These are phyloP conservation scores for Paecilomyces sp. DNA, from an alignment of 2,329 filamentous ascomycete species.

Conservation along the genomic window DNA sequence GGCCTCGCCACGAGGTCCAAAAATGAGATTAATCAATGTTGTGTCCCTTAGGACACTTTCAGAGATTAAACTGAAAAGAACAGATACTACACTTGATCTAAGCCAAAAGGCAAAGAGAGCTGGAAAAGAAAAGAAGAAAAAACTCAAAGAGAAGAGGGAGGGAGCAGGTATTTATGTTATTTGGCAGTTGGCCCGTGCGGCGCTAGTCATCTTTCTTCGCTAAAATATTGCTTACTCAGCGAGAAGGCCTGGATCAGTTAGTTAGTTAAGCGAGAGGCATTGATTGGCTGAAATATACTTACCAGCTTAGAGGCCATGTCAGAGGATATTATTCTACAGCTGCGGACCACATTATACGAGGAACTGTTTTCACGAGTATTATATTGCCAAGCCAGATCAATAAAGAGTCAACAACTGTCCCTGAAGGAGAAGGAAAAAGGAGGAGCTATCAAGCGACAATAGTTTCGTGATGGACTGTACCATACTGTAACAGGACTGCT, in stretches of 20 bases:
- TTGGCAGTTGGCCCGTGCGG: conserved; percentile 9
- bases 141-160: conserved; percentile 15
- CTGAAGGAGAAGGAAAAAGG: too few species aligned
- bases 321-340: not conserved
- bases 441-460: too few species aligned
- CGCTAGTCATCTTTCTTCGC: conserved; percentile 3
- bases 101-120: conserved; percentile 55
- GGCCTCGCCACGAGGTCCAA: conserved; percentile 50
- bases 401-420: too few species aligned
- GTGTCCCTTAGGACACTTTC: conserved; percentile 67
- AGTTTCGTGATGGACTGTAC: too few species aligned
- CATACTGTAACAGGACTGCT: too few species aligned
- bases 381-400: too few species aligned
- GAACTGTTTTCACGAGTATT: not conserved
- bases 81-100: conserved; percentile 96
- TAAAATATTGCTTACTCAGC: not conserved
- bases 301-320: not conserved
- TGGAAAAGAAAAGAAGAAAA: conserved; percentile 40
- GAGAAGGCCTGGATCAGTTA: not conserved
- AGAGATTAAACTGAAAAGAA: conserved; percentile 98
- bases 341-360: not conserved
- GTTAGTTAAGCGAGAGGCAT: not conserved
- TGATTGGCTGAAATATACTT: not conserved
- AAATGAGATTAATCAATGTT: conserved; percentile 80
- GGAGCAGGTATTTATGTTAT: conserved; percentile 23